Percentiles rank a stretch among this genome's conserved stretches.
phyloP scores from a whole-genome alignment of 2,329 filamentous ascomycete genomes.

The Chalara sp. region DNA sequence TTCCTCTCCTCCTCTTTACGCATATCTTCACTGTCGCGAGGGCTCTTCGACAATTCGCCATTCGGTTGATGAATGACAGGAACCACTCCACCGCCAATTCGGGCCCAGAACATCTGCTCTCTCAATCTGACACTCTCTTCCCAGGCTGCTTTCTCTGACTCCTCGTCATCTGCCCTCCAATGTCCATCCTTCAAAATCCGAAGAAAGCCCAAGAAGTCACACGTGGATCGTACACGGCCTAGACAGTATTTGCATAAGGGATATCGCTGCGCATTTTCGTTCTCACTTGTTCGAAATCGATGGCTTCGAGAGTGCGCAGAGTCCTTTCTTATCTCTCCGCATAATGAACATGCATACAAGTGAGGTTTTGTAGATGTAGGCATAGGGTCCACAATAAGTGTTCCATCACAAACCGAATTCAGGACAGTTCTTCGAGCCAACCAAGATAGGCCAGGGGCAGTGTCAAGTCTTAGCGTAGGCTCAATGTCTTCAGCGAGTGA shows the following conservation, averaged over 20 bases:
- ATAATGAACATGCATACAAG: constrained; percentile 62
- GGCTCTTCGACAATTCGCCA: constrained; percentile 15
- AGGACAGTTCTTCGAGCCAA: constrained; percentile 81
- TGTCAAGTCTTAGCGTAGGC: constrained; percentile 82
- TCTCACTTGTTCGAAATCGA: constrained; percentile 83
- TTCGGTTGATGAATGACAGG: constrained; percentile 37
- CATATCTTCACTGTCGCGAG: constrained; percentile 22
- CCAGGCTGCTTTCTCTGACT: constrained; percentile 84
- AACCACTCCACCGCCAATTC: constrained; percentile 85
- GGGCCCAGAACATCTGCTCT: constrained; percentile 96
- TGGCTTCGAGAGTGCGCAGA: constrained; percentile 69
- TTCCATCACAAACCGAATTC: constrained; percentile 75
- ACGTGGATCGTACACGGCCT: constrained; percentile 74
- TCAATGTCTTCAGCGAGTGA: constrained; percentile 86
- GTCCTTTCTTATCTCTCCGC: constrained; percentile 73
- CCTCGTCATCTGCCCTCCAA: constrained; percentile 75
- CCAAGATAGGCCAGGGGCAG: constrained; percentile 88
- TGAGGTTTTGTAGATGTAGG: constrained; percentile 46
- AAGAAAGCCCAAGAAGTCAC: constrained; percentile 88
- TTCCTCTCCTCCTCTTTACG: constrained; percentile 22
- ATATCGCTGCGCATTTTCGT: constrained; percentile 79
- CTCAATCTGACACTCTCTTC: constrained; percentile 85
- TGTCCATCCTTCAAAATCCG: constrained; percentile 89
- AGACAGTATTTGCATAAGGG: constrained; percentile 88
- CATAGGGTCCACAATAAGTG: constrained; percentile 83